Conservation (phyloP, 148 eudicot species). For the Fagopyrum tataricum region DNA sequence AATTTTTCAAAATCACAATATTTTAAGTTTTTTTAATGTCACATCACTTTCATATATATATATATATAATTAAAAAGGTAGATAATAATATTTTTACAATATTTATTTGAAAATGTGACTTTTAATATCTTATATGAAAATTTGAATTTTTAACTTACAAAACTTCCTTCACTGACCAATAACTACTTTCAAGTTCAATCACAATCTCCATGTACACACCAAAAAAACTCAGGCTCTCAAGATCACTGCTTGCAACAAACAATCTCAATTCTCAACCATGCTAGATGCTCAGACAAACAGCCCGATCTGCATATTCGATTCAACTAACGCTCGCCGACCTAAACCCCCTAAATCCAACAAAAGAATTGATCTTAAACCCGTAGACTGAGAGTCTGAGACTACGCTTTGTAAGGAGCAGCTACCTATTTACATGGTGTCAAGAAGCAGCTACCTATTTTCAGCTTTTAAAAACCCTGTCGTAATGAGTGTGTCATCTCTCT, state of each 20-base stretch:
- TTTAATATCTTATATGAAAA: background rate
- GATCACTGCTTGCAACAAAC: constrained; percentile 8
- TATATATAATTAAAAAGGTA: too few species aligned
- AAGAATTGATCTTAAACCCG: background rate
- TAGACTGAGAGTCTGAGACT: background rate
- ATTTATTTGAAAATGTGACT: background rate
- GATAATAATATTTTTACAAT: too few species aligned
- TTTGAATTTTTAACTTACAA: background rate
- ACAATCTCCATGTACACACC: constrained; percentile 2
- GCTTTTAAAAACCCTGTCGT: background rate
- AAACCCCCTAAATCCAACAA: background rate
- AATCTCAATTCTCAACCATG: background rate
- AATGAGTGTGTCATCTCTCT: constrained; percentile 34
- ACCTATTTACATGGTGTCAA: constrained; percentile 14
- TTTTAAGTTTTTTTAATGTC: too few species aligned
- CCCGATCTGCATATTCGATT: background rate
- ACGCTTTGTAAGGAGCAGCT: background rate
- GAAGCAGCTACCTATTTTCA: background rate
- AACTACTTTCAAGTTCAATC: background rate
- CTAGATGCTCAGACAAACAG: background rate
- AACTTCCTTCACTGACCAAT: background rate
- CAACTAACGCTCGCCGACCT: background rate
- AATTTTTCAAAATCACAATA: too few species aligned
- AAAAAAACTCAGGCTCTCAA: background rate
- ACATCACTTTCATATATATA: too few species aligned